Base-by-base conservation (phyloP, 441 rosid genomes). In the Kokia cookei region DNA sequence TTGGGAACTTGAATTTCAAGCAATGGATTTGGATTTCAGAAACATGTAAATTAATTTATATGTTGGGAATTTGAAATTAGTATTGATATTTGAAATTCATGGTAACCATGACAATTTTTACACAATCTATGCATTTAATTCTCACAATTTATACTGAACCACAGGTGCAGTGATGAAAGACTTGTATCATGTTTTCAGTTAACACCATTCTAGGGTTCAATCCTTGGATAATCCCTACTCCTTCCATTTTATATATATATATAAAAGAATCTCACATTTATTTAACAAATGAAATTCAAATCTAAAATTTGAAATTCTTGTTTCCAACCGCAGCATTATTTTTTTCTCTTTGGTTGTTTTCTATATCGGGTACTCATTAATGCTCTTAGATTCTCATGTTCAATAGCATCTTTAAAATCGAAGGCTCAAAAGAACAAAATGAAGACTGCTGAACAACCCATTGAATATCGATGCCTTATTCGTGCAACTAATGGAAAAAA, bases 401-500 rank as follows among this genome's bases (percentile, higher is more conserved):
- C 65, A 8, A 58, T 68, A 94, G 98, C 98, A 1, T 88, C 98
- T 17, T 71, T 93, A 88, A 90, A 89, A 81, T 89, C 98, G 74
- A 95, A 91, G 83, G 79, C 79, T 65, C 89, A 91, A 71, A 90
- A 73, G 84, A 91, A 90, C 77, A 93, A 94, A 79, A 77, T 91
- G 86, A 76, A 55, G 50, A 81, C 90, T 71, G 77, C 80, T 35
- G 92, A 89, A 55, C 85, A 91, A 64, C 53, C 90, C 51, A 73
- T 85, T 22, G 96, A 94, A 72, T 91, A 86, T 63, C 79, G 93
- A 77, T 93, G 99, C 85, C 92, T 94, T 53, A 82, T 93, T 57
- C 97, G 99, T 24, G 99, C 98, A 4, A 91, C 97, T 42, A 84
- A 90, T 84, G 93, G 90, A 29, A 93, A 91, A 75, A 87, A 87